Percentiles rank a stretch among this genome's conserved stretches.
Conservation (phyloP, 352 stramenopile species). For the Pythium angustatum region DNA sequence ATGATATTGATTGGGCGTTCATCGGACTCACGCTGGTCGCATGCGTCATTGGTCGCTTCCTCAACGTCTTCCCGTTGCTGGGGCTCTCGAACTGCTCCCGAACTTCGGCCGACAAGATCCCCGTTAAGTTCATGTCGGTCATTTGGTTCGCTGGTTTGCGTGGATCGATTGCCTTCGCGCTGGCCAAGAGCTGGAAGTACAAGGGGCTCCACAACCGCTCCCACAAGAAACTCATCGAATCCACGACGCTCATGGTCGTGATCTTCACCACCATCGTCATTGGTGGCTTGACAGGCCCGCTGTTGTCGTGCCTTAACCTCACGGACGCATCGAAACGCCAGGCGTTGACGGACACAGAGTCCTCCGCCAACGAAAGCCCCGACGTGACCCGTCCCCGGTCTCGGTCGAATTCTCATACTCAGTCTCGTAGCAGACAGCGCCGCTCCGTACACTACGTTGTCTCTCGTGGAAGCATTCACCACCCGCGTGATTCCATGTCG, state of each 20-base stretch:
- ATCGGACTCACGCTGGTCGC: conserved; percentile 75
- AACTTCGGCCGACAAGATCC: conserved; percentile 54
- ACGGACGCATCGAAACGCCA: conserved; percentile 29
- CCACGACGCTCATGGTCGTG: conserved; percentile 86
- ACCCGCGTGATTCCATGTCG: conserved; percentile 23
- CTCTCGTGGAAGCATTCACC: conserved; percentile 30
- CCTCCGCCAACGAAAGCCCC: conserved; percentile 26
- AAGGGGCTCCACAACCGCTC: conserved; percentile 62
- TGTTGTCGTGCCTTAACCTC: conserved; percentile 57
- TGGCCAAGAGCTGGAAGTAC: conserved; percentile 87
- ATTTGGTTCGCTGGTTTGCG: conserved; percentile 94
- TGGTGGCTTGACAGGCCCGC: conserved; percentile 69
- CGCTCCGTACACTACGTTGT: conserved; percentile 63
- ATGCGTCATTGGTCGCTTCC: conserved; percentile 69
- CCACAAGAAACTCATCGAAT: conserved; percentile 82
- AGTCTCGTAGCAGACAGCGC: conserved; percentile 35
- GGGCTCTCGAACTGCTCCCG: conserved; percentile 74
- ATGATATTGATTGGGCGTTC: conserved; percentile 83
- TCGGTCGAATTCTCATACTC: conserved; percentile 7
- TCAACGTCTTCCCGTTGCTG: conserved; percentile 78
- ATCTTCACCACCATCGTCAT: conserved; percentile 86
- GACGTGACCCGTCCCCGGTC: conserved; percentile 24
- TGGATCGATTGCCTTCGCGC: conserved; percentile 92
- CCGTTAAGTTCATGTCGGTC: conserved; percentile 72
- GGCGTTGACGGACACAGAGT: conserved; percentile 20